These are phyloP conservation scores for Carallia brachiata DNA, from an alignment of 345 rosid genomes.

Conservation along the genomic window DNA sequence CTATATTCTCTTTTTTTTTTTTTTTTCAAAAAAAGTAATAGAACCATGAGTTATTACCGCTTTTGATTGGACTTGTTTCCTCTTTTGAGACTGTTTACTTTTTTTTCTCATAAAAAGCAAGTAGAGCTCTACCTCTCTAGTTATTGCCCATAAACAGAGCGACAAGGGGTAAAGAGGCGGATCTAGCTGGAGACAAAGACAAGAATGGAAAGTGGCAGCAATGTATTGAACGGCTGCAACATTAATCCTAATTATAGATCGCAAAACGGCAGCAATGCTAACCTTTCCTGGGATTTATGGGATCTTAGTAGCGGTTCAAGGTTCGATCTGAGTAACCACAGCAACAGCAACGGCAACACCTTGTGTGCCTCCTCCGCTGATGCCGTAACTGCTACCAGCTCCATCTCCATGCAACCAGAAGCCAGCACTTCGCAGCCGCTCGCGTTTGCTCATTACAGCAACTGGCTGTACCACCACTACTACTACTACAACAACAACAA, in stretches of 20 bases:
- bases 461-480: background rate
- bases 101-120: conserved; percentile 11
- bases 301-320: conserved; percentile 23
- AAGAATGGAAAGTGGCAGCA: conserved; percentile 40
- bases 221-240: conserved; percentile 14
- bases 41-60: too few relatives aligned
- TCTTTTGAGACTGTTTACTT: background rate
- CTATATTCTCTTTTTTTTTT: too few relatives aligned
- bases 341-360: background rate
- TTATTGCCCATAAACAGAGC: background rate
- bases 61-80: background rate
- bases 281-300: conserved; percentile 28
- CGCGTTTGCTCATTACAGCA: conserved; percentile 16
- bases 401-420: conserved; percentile 11
- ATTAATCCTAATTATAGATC: conserved; percentile 9
- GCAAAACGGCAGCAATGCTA: conserved; percentile 1
- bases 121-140: background rate
- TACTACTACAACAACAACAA: background rate
- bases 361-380: background rate
- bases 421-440: conserved; percentile 13
- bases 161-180: background rate
- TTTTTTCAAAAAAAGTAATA: too few relatives aligned
- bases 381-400: background rate
- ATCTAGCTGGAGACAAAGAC: background rate
- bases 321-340: conserved; percentile 21